These are phyloP conservation scores for Pestalotiopsis fici DNA, from an alignment of 2,329 filamentous ascomycete genomes.

Conservation along the genomic window DNA sequence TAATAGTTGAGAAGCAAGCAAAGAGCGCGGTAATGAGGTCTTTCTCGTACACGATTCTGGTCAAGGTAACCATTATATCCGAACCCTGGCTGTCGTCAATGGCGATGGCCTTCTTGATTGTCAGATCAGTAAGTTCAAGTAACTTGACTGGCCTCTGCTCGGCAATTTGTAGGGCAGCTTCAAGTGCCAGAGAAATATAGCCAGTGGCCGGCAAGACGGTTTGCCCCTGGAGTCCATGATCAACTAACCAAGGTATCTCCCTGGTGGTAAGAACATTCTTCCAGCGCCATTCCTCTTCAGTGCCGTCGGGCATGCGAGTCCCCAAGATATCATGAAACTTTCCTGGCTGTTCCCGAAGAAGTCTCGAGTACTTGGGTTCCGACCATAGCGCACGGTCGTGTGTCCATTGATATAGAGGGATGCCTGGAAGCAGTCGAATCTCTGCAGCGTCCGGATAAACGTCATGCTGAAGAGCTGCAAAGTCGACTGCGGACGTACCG, in stretches of 20 bases:
- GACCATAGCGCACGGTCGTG: constrained; percentile 37
- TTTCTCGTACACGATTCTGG: background rate
- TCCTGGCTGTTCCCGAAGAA: constrained; percentile 24
- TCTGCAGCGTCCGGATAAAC: background rate
- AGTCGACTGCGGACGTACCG: background rate
- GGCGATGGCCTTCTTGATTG: background rate
- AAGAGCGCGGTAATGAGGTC: background rate
- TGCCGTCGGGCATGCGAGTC: constrained; percentile 25
- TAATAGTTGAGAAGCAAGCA: too few species aligned
- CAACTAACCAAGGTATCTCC: constrained; percentile 34
- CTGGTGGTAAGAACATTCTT: constrained; percentile 31
- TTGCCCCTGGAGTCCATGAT: constrained; percentile 37
- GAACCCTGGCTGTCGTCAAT: background rate
- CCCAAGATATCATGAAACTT: constrained; percentile 30
- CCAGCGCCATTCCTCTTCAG: constrained; percentile 29
- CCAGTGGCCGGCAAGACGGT: constrained; percentile 41
- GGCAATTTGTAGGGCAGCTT: constrained; percentile 27
- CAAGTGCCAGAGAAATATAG: constrained; percentile 40
- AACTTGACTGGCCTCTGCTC: background rate
- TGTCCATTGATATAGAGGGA: background rate
- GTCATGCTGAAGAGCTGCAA: background rate
- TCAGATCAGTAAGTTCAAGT: background rate
- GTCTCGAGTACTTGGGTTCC: constrained; percentile 37
- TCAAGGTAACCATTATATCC: background rate
- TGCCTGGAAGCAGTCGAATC: background rate